Percentiles rank a stretch among this genome's conserved stretches.
phyloP scores from a whole-genome alignment of 1,284 basidiomycete species.

The Cutaneotrichosporon sp. region DNA sequence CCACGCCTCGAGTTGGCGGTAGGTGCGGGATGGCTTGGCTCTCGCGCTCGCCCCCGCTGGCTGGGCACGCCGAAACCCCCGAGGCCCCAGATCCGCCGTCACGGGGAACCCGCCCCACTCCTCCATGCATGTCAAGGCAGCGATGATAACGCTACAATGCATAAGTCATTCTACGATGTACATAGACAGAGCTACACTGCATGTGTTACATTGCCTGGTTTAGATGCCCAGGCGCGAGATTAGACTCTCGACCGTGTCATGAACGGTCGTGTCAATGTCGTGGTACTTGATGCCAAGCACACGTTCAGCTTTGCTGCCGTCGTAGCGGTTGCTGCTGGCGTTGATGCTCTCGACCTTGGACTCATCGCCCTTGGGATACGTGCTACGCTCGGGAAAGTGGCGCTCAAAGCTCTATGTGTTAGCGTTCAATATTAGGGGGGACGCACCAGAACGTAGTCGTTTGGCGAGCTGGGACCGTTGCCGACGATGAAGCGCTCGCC shows the following conservation, averaged over 20 bases:
- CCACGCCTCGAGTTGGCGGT: no score
- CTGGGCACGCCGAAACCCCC: no score
- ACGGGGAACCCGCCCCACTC: no score
- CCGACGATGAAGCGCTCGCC: conserved; percentile 58
- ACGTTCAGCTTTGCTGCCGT: conserved; percentile 33
- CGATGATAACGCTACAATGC: neutral
- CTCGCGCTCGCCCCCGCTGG: no score
- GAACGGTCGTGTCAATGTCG: conserved; percentile 25
- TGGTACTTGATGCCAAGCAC: conserved; percentile 40
- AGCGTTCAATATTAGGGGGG: neutral
- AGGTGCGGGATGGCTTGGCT: no score
- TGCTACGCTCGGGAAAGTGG: conserved; percentile 29
- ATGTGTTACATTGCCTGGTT: neutral
- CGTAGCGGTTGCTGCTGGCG: conserved; percentile 20
- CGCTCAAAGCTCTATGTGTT: conserved; percentile 23
- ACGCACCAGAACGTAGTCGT: conserved; percentile 35
- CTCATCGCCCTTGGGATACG: conserved; percentile 36
- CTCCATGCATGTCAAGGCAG: neutral
- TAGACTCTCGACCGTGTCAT: conserved; percentile 37
- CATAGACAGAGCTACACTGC: neutral
- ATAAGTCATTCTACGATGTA: neutral
- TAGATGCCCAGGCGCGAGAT: conserved; percentile 26
- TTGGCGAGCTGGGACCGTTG: conserved; percentile 41
- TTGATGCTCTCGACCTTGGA: conserved; percentile 23
- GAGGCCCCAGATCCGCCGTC: no score